Base-by-base conservation (phyloP, 768 basidiomycete species). In the Podaxis pistillaris region DNA sequence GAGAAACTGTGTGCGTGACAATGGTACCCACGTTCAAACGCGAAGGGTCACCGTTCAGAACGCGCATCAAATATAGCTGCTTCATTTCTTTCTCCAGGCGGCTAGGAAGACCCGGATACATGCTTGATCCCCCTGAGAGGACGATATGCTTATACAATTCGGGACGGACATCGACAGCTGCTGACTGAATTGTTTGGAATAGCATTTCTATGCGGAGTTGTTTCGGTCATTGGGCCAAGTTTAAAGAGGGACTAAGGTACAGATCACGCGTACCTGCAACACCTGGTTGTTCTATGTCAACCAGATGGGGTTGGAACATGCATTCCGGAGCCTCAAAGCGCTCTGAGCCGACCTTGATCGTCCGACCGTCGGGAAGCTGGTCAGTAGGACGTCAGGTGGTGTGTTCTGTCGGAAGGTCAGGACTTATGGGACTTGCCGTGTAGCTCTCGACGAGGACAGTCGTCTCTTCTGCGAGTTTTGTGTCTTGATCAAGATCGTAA, bases 11-110 rank as follows among this genome's bases (percentile, higher is more conserved):
- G 19, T 11, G 36, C 15, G 11, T 60, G 47, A n/a, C 19, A 30
- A 38, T 53, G 37, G 40, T 17, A 86, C 94, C 63, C 66, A 97
- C 96, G 73, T 91, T 95, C 68, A 98, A 73, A 40, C 97, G 82
- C 15, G 88, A 76, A 0, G 93, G 88, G 71, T 98, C 90, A 17
- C 92, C 89, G 50, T 84, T 82, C 50, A 98, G 81, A 17, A 98
- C 93, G n/a, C 88, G 83, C 1, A 92, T 91, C 64, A 99, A 83
- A 74, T 98, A 94, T n/a, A 98, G 81, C 75, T 98, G 97, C 76
- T 98, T 98, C 91, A 98, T 94, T 80, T 99, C 96, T 80, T 98
- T 98, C 78, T 98, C 97, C 49, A 99, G 82, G 51, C 97, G 88
- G 72, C 91, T 94, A 11, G 97, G 97, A 60, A 99, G 85, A 28